These are phyloP conservation scores for Thelephora aurantiotincta DNA, from an alignment of 768 basidiomycete species.

Conservation along the genomic window DNA sequence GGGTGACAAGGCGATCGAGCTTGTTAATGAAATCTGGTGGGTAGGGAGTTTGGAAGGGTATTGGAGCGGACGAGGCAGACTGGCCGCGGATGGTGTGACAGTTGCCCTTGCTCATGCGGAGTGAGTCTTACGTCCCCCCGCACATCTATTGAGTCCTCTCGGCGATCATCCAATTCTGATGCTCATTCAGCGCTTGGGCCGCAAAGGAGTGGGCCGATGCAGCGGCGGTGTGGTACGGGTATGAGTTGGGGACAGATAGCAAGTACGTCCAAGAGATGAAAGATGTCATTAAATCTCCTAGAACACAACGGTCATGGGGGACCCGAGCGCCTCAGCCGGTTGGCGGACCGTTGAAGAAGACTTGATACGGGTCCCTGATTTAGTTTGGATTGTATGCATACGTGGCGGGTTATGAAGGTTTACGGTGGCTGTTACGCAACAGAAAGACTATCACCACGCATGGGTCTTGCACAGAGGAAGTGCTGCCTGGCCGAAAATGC, in stretches of 20 bases:
- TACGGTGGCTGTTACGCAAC: too few species aligned
- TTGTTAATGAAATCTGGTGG: constrained; percentile 38
- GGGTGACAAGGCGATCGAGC: constrained; percentile 34
- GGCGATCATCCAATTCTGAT: not conserved
- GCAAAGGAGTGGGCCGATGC: constrained; percentile 31
- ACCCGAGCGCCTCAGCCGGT: constrained; percentile 12
- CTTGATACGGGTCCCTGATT: not conserved
- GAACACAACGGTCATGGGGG: constrained; percentile 35
- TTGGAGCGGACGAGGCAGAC: constrained; percentile 46
- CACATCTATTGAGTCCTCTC: too few species aligned
- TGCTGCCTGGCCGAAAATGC: too few species aligned
- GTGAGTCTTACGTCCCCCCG: constrained; percentile 31
- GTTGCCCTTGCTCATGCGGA: constrained; percentile 51
- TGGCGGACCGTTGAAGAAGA: constrained; percentile 5
- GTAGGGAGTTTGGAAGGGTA: constrained; percentile 51
- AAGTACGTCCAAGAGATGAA: constrained; percentile 29
- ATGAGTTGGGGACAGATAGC: constrained; percentile 43
- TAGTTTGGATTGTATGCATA: too few species aligned
- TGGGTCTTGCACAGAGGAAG: too few species aligned
- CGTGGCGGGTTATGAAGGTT: too few species aligned
- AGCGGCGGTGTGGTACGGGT: constrained; percentile 38
- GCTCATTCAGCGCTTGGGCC: constrained; percentile 25
- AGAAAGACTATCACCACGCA: too few species aligned
- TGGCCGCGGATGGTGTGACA: constrained; percentile 46
- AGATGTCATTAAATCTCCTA: constrained; percentile 20